phyloP scores from a whole-genome alignment of 2,329 filamentous ascomycete species.

The Paraconiothyrium brasiliense region DNA sequence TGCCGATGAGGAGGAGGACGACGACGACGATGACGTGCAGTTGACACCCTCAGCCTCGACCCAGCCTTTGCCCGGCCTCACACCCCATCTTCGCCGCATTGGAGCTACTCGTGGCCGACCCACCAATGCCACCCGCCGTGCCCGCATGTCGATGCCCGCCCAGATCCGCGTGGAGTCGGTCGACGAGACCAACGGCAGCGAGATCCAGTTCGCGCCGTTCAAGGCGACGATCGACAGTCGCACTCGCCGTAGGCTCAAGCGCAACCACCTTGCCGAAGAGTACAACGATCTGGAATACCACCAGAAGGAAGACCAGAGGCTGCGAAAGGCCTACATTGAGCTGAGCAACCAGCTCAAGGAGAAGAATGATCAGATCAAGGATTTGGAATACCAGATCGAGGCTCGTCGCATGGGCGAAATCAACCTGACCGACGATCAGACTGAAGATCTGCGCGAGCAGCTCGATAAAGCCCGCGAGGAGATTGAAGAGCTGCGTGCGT shows the following conservation, averaged over 20 bases:
- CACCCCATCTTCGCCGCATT: slow-evolving; percentile 44
- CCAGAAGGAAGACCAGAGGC: slow-evolving; percentile 48
- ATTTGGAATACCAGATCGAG: slow-evolving; percentile 50
- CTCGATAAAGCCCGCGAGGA: slow-evolving; percentile 47
- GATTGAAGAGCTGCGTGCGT: slow-evolving; percentile 46
- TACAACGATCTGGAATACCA: slow-evolving; percentile 51
- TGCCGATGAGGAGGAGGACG: slow-evolving; percentile 26
- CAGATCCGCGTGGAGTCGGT: slow-evolving; percentile 38
- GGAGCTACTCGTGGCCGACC: slow-evolving; percentile 37
- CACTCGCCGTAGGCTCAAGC: slow-evolving; percentile 50
- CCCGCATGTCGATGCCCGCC: slow-evolving; percentile 49
- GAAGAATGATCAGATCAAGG: slow-evolving; percentile 47
- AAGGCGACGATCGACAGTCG: slow-evolving; percentile 43
- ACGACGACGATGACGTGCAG: slow-evolving; percentile 29
- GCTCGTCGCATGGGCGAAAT: slow-evolving; percentile 50
- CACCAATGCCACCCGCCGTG: slow-evolving; percentile 33
- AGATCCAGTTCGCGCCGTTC: slow-evolving; percentile 48
- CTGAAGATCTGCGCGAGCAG: slow-evolving; percentile 44
- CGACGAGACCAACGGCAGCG: slow-evolving; percentile 34
- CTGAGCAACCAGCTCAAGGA: slow-evolving; percentile 49
- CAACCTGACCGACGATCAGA: slow-evolving; percentile 48
- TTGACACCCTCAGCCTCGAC: slow-evolving; percentile 31
- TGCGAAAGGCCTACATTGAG: slow-evolving; percentile 41
- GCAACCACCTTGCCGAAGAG: slow-evolving; percentile 53
- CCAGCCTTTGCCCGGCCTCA: slow-evolving; percentile 41